Base-by-base conservation (phyloP, 1,139 yeast species). In the Yamadazyma buinensis region DNA sequence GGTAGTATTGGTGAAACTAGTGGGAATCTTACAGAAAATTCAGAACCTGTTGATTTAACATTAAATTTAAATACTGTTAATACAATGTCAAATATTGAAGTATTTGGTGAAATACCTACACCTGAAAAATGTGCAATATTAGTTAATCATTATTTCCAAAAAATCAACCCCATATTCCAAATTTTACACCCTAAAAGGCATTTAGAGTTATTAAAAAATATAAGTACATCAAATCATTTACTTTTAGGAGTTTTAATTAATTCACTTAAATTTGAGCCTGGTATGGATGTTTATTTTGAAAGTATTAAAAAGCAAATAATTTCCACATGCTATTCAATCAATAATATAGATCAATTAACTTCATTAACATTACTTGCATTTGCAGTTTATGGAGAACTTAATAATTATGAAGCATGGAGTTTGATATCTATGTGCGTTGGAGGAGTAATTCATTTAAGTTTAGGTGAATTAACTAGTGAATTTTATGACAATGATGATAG, bases 341-440 rank as follows among this genome's bases (percentile, higher is more conserved):
- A 50, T 11, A 46, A 43, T 15, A 31, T 52, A 24, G 45, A 40
- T 10, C 55, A 57, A 30, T 38, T 57, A 9, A 54, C 50, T 31
- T 46, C 60, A 7, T 45, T 58, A 39, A 42, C 56, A 12, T 44
- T 58, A 23, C 34, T 57, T 23, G 59, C 61, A 1, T 49, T 48
- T 26, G 47, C 55, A 12, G 43, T 52, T n/a, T 51, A 47, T 36
- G 55, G 61, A 3, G 41, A 45, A 21, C 38, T 51, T n/a, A 55
- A 53, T 29, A 49, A 51, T 30, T 48, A 51, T 20, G 61, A 57
- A 31, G 42, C 61, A 4, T 57, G 62, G 61, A 50, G 57, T 12
- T 30, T 54, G 23, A 46, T 57, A 4, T 44, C 49, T 8, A 32
- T 46, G 20, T 46, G 44, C 4, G 44, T 35, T 3, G 48, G 44